These are phyloP conservation scores for Boletus tylopilopsis DNA, from an alignment of 768 basidiomycete genomes.

Conservation along the genomic window DNA sequence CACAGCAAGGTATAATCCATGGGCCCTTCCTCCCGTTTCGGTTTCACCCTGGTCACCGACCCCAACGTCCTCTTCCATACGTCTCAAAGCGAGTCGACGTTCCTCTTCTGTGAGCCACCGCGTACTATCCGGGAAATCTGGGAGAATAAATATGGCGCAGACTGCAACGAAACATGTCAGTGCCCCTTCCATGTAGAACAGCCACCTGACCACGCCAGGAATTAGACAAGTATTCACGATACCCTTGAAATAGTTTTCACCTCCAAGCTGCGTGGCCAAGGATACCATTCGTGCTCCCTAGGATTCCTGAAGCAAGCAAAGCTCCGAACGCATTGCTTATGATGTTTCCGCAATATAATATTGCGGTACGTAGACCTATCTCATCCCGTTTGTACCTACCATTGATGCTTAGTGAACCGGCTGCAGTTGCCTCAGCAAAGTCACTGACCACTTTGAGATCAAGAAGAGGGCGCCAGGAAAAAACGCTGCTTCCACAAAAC, in stretches of 20 bases:
- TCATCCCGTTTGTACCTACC: slow-evolving; percentile 44
- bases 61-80: slow-evolving; percentile 65
- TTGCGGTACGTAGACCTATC: slow-evolving; percentile 41
- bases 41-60: slow-evolving; percentile 51
- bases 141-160: slow-evolving; percentile 43
- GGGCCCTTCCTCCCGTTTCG: slow-evolving; percentile 34
- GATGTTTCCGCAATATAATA: slow-evolving; percentile 48
- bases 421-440: slow-evolving; percentile 28
- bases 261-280: slow-evolving; percentile 52
- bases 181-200: slow-evolving; percentile 47
- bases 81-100: slow-evolving; percentile 46
- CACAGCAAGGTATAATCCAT: slow-evolving; percentile 58
- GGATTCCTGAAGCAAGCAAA: slow-evolving; percentile 45
- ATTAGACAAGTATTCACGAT: slow-evolving; percentile 3
- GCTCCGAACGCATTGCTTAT: slow-evolving; percentile 56
- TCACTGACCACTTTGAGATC: slow-evolving; percentile 31
- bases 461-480: slow-evolving; percentile 43
- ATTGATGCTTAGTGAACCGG: slow-evolving; percentile 16
- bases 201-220: slow-evolving; percentile 36
- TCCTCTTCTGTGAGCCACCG: slow-evolving; percentile 36
- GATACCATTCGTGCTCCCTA: slow-evolving; percentile 44
- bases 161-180: slow-evolving; percentile 45
- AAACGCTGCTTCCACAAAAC: slow-evolving; percentile 50
- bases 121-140: slow-evolving; percentile 43
- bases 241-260: slow-evolving; percentile 21